These are phyloP conservation scores for Pseudognaphalium luteoalbum DNA, from an alignment of 129 eudicot species.

Conservation along the genomic window DNA sequence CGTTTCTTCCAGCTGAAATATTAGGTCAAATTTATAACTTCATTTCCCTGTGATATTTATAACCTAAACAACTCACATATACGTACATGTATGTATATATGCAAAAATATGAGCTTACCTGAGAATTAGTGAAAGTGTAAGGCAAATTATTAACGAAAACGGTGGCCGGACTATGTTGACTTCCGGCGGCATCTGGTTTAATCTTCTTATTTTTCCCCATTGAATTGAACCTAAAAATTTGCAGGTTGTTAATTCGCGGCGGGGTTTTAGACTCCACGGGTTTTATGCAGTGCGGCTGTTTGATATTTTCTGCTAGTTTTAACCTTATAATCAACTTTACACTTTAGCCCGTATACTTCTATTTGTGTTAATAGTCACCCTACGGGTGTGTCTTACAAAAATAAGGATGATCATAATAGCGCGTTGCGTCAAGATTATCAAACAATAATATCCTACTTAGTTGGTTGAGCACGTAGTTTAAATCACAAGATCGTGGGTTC, in stretches of 20 bases:
- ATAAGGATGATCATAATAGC: too few species aligned
- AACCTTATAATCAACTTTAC: slow-evolving; percentile 1
- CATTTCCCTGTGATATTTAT: background rate
- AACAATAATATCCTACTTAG: too few species aligned
- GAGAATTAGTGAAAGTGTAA: slow-evolving; percentile 67
- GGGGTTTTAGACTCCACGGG: slow-evolving; percentile 26
- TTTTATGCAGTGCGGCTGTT: slow-evolving; percentile 21
- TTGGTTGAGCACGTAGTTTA: too few species aligned
- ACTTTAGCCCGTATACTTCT: background rate
- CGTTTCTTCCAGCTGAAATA: slow-evolving; percentile 63
- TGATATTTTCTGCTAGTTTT: background rate
- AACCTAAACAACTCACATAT: background rate
- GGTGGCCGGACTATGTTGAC: slow-evolving; percentile 69
- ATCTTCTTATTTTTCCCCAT: slow-evolving; percentile 75
- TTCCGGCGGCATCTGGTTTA: slow-evolving; percentile 43
- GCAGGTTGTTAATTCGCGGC: slow-evolving; percentile 19
- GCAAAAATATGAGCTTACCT: slow-evolving; percentile 33
- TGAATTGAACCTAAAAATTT: background rate
- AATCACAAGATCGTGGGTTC: too few species aligned
- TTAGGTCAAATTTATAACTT: slow-evolving; percentile 2
- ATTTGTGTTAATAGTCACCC: background rate
- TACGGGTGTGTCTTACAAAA: too few species aligned
- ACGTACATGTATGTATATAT: background rate
- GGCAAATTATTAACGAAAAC: slow-evolving; percentile 77
- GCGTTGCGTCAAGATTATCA: too few species aligned